A percentile compares a stretch with the other conserved stretches of the same genome.
phyloP scores from a whole-genome alignment of 257 asterid genomes.

The Henckelia pumila region DNA sequence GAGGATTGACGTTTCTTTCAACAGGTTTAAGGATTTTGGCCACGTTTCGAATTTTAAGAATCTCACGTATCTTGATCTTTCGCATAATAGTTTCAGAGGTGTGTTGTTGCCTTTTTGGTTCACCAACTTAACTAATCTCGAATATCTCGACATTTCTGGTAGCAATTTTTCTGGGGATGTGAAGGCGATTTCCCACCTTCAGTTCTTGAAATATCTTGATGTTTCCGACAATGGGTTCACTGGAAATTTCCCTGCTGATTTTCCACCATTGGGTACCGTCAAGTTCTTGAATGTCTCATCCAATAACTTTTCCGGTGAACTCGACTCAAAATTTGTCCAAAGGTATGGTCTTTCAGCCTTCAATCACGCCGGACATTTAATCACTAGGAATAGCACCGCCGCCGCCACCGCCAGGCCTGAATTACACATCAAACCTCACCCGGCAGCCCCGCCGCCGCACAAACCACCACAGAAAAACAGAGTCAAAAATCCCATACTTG shows the following conservation, averaged over 20 bases:
- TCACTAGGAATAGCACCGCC: conserved; percentile 5
- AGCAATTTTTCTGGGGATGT: conserved; percentile 58
- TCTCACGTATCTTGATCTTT: conserved; percentile 51
- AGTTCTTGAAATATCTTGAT: conserved; percentile 49
- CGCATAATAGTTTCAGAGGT: conserved; percentile 47
- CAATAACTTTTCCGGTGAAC: conserved; percentile 54
- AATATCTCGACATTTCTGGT: conserved; percentile 53
- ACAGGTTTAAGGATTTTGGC: conserved; percentile 67
- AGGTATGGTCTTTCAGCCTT: conserved; percentile 58
- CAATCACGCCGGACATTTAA: conserved; percentile 49
- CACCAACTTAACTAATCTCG: conserved; percentile 57
- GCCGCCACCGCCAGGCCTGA: conserved; percentile 30
- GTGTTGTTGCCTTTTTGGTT: conserved; percentile 43
- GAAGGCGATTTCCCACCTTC: conserved; percentile 42
- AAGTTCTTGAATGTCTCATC: conserved; percentile 67
- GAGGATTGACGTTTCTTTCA: conserved; percentile 60
- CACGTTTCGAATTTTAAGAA: conserved; percentile 38
- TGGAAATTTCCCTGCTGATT: conserved; percentile 65
- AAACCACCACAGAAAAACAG: conserved; percentile 30
- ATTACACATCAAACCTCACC: conserved; percentile 34
- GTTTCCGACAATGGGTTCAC: conserved; percentile 49
- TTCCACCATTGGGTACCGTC: conserved; percentile 49
- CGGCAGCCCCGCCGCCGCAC: conserved; percentile 28
- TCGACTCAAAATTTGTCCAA: conserved; percentile 28
- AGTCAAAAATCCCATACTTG: conserved; percentile 11